Conservation (phyloP, 768 basidiomycete genomes). For the Daedaleopsis sinensis region DNA sequence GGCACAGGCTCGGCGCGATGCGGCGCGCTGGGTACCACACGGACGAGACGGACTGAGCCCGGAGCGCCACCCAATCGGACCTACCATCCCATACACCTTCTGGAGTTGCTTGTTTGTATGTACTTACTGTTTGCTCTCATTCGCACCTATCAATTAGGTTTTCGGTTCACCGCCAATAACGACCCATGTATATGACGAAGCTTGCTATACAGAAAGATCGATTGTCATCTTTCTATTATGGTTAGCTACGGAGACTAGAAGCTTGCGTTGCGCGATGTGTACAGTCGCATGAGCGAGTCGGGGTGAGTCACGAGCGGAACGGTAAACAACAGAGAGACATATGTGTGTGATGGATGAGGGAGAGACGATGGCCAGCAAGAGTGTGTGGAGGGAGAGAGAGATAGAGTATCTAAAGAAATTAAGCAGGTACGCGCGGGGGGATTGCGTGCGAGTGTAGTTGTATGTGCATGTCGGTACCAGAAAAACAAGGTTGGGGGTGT, state of each 20-base stretch:
- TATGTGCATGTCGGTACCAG: slow-evolving; percentile 9
- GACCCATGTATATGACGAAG: no score
- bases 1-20: slow-evolving; percentile 83
- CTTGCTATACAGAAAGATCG: no score
- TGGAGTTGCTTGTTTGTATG: not conserved
- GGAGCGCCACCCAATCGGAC: no score
- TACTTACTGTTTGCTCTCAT: not conserved
- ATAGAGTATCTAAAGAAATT: not conserved
- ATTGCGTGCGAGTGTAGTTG: slow-evolving; percentile 7
- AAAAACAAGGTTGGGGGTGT: slow-evolving; percentile 2
- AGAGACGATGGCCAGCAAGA: not conserved
- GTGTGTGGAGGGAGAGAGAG: not conserved
- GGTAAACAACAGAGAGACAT: not conserved
- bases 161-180: no score
- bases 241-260: no score
- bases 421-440: slow-evolving; percentile 6
- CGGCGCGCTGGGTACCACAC: slow-evolving; percentile 89
- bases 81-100: not conserved
- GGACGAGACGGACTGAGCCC: slow-evolving; percentile 52
- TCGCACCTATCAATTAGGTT: not conserved
- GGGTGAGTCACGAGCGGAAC: not conserved
- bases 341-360: no score
- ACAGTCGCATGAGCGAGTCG: not conserved
- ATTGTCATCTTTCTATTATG: no score
- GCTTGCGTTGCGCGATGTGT: not conserved